These are phyloP conservation scores for Turnera subulata DNA, from an alignment of 345 rosid species.

Conservation along the genomic window DNA sequence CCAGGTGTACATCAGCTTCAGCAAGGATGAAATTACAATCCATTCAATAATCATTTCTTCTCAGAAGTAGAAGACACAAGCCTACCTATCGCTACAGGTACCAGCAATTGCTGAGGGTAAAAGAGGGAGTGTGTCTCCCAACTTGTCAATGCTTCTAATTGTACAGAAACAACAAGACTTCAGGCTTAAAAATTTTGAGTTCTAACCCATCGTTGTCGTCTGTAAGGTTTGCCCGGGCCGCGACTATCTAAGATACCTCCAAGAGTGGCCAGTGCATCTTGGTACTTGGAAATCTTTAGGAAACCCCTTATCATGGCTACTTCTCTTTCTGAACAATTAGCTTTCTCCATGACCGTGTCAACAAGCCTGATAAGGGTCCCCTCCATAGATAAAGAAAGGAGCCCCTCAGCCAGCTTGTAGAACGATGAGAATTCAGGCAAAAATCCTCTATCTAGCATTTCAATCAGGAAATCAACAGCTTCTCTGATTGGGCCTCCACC, in stretches of 20 bases:
- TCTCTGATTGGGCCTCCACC: constrained; percentile 73
- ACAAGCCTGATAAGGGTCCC: constrained; percentile 58
- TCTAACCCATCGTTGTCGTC: constrained; percentile 41
- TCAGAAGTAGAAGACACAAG: no score
- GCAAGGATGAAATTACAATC: no score
- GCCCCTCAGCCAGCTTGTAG: constrained; percentile 86
- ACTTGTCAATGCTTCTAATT: no score
- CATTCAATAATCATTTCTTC: no score
- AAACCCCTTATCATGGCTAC: constrained; percentile 65
- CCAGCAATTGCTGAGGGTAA: no score
- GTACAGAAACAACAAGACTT: no score
- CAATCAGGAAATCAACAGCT: constrained; percentile 53
- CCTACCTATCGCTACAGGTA: no score
- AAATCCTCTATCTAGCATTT: constrained; percentile 71
- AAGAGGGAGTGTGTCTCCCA: no score
- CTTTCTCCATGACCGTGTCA: constrained; percentile 63
- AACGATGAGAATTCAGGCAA: constrained; percentile 66
- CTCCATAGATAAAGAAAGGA: constrained; percentile 60
- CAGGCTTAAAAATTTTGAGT: no score
- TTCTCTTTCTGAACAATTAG: constrained; percentile 50
- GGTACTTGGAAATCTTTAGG: constrained; percentile 61
- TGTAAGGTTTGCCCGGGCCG: constrained; percentile 34
- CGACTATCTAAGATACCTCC: constrained; percentile 48
- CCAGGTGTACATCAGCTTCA: no score
- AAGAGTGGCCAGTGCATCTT: constrained; percentile 66